Conservation (phyloP, 208 protist genomes). For the Balamuthia mandrillaris region DNA sequence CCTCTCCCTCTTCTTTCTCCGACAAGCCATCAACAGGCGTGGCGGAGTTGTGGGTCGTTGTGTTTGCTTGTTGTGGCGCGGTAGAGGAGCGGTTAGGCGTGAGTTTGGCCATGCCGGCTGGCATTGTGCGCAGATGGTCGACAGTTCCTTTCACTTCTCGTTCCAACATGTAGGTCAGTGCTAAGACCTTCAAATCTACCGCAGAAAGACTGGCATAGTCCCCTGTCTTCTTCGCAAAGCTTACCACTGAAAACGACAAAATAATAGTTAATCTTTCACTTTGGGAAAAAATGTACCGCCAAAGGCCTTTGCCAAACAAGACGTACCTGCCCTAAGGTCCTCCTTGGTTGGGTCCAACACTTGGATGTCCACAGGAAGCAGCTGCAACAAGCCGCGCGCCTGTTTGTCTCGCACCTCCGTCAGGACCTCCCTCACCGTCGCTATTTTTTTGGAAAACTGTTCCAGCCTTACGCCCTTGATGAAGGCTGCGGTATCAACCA, state of each 20-base stretch:
- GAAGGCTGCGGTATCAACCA: constrained; percentile 45
- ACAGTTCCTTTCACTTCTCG: constrained; percentile 29
- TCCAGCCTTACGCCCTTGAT: constrained; percentile 46
- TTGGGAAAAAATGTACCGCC: background rate
- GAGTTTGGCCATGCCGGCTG: too few species aligned
- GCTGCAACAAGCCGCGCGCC: background rate
- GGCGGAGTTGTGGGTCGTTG: background rate
- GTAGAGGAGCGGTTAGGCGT: too few species aligned
- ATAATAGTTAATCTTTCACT: background rate
- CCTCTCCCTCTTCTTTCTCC: background rate
- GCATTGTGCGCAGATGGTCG: constrained; percentile 19
- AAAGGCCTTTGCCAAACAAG: background rate
- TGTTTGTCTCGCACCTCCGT: constrained; percentile 27
- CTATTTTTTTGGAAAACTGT: constrained; percentile 8
- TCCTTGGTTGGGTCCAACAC: background rate
- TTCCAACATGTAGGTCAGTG: constrained; percentile 44
- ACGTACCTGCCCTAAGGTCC: background rate
- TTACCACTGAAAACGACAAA: background rate
- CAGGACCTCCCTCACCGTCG: constrained; percentile 34
- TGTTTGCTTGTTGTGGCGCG: background rate
- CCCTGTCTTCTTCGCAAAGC: constrained; percentile 48
- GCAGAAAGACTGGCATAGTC: constrained; percentile 42
- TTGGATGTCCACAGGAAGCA: constrained; percentile 19
- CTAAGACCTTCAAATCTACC: constrained; percentile 48
- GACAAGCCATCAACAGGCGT: background rate